Evolutionary conservation across 2,329 filamentous ascomycete species (phyloP), one percentile per base, ranked within the genome.

Genomic region (Claviceps cyperi): DNA sequence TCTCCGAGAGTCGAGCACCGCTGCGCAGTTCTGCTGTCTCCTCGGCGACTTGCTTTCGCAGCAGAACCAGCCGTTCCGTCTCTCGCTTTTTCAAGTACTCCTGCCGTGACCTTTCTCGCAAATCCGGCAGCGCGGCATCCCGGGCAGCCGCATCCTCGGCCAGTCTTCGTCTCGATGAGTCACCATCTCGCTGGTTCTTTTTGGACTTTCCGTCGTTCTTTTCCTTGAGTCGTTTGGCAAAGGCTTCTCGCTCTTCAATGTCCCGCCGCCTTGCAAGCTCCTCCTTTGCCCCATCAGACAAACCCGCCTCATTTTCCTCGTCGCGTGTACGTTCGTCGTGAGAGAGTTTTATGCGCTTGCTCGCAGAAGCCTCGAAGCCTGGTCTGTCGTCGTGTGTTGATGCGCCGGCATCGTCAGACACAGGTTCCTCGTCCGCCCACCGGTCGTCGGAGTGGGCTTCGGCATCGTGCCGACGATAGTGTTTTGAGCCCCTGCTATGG

Each of bases 11-110:
- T 44, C 76, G 75, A 1, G 82, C 81, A 44, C 90, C 88, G 41
- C 84, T 86, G 45, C 81, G 76, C 49, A 94, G 66, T 63, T 96
- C 90, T 21, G 83, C 80, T 1, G 82, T 82, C 64, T 98, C 92
- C 58, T 97, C 91, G 0, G 81, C 80, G 2, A 98, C 92, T 61
- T 97, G 91, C 60, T 86, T 87, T 35, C 90, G 80, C 47, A 98
- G 69, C n/a, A 98, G 69, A 0, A 86, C 86, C 15, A 98, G 69
- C 53, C 87, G 80, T 65, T 97, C 88, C 0, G 84, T 74, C 63
- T 96, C 90, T 55, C 92, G 78, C 71, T 98, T 97, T 66, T 89
- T 88, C 32, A 98, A 74, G 62, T 98, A 98, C 56, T 92, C 84
- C 62, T 96, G 90, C 53, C 92, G 80, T 3, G 90, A 94, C 35